phyloP scores from a whole-genome alignment of 2,329 filamentous ascomycete species.

The Pseudocercospora pini-densiflorae region DNA sequence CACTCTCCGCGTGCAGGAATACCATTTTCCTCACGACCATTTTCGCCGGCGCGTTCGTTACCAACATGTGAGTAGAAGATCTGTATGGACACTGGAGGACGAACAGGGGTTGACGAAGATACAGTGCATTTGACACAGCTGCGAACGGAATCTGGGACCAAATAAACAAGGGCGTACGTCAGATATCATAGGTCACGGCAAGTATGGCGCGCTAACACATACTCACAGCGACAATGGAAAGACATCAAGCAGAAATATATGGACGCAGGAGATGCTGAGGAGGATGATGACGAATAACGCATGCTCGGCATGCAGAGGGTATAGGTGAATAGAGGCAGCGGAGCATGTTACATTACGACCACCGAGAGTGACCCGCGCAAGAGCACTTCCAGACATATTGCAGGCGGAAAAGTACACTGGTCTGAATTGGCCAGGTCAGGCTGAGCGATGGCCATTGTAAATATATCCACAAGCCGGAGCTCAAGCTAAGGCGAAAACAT shows the following conservation, averaged over 20 bases:
- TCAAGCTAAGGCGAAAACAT: constrained; percentile 13
- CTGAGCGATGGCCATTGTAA: constrained; percentile 11
- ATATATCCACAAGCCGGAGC: constrained; percentile 23
- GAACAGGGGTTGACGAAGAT: constrained; percentile 23
- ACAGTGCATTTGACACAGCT: constrained; percentile 78
- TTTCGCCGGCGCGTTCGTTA: constrained; percentile 85
- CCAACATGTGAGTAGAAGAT: constrained; percentile 75
- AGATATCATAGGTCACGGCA: not conserved
- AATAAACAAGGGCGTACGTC: constrained; percentile 87
- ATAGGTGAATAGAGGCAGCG: not conserved
- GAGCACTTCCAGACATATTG: not conserved
- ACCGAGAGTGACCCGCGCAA: not conserved
- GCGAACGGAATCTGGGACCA: constrained; percentile 90
- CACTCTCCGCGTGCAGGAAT: constrained; percentile 77
- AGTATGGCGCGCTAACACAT: constrained; percentile 33
- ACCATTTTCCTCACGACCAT: constrained; percentile 83
- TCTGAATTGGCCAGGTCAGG: not conserved
- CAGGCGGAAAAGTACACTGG: not conserved
- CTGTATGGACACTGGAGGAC: constrained; percentile 5
- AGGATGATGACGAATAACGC: constrained; percentile 62
- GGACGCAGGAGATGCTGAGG: constrained; percentile 39
- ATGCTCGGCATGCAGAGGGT: constrained; percentile 49
- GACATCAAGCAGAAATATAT: constrained; percentile 94
- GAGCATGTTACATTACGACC: constrained; percentile 15
- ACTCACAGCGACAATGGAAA: constrained; percentile 95